These are phyloP conservation scores for Plasmodium adleri DNA, from an alignment of 169 alveolate genomes.

Conservation along the genomic window DNA sequence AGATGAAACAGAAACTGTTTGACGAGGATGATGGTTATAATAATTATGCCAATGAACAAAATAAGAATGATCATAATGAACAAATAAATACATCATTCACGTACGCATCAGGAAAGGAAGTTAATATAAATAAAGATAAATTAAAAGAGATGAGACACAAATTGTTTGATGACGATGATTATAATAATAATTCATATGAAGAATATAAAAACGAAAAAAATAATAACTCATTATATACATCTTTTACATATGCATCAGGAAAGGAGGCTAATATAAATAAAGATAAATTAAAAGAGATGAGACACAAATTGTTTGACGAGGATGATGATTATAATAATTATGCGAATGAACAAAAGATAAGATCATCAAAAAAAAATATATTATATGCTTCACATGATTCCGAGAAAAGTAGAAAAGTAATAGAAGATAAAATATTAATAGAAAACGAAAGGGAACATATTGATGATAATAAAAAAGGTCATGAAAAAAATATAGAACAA, in stretches of 20 bases:
- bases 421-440: conserved; percentile 8
- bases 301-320: conserved; percentile 10
- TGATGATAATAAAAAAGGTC: conserved; percentile 1
- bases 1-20: conserved; percentile 28
- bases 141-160: conserved; percentile 19
- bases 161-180: conserved; percentile 24
- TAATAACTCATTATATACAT: background rate
- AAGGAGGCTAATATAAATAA: conserved; percentile 17
- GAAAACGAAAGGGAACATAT: conserved; percentile 5
- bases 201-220: background rate
- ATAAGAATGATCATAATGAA: conserved; percentile 3
- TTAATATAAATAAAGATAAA: conserved; percentile 23
- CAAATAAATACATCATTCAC: background rate
- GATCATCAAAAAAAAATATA: background rate
- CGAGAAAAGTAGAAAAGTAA: conserved; percentile 12
- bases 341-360: background rate
- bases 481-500: too few species aligned
- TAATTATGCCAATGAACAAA: background rate
- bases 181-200: background rate
- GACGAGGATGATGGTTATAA: conserved; percentile 2
- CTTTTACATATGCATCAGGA: conserved; percentile 40
- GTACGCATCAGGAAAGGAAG: conserved; percentile 37
- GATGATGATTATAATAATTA: background rate
- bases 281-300: conserved; percentile 17
- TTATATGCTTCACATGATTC: conserved; percentile 20